Evolutionary conservation across 2,329 filamentous ascomycete genomes (phyloP).

Genomic region (Rhinocladiella similis): DNA sequence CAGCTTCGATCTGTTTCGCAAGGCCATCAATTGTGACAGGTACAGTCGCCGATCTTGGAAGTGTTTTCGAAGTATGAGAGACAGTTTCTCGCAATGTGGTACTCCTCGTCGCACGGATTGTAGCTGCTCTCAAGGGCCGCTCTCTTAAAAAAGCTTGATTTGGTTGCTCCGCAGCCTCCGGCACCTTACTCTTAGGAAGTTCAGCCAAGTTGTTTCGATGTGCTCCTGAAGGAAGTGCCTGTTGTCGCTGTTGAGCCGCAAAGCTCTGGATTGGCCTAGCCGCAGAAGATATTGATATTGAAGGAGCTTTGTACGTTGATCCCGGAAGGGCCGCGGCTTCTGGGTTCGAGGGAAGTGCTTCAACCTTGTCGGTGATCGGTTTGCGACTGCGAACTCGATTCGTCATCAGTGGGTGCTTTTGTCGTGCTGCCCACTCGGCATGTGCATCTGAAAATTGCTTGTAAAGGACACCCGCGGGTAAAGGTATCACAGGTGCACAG

Average conservation of each 20-base stretch:
- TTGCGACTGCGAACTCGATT: conserved; percentile 24
- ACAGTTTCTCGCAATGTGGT: conserved; percentile 9
- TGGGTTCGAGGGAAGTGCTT: conserved; percentile 2
- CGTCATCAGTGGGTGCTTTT: conserved; percentile 22
- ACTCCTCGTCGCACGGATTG: conserved; percentile 25
- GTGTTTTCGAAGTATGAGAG: conserved; percentile 14
- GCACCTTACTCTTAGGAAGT: not conserved
- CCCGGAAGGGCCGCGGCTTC: conserved; percentile 3
- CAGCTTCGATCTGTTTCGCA: conserved; percentile 6
- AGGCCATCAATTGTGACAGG: conserved; percentile 19
- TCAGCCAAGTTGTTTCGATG: conserved; percentile 2
- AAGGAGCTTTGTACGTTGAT: conserved; percentile 5
- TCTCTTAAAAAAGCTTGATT: conserved; percentile 29
- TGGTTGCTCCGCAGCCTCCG: conserved; percentile 4
- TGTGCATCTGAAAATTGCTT: conserved; percentile 42
- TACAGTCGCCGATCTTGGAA: conserved; percentile 23
- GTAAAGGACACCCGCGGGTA: conserved; percentile 48
- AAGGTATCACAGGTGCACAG: conserved; percentile 46
- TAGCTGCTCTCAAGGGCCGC: conserved; percentile 30
- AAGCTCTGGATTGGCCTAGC: conserved; percentile 37
- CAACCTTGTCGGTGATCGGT: conserved; percentile 8
- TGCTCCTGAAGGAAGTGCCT: conserved; percentile 35
- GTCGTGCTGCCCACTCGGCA: conserved; percentile 41
- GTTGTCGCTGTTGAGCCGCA: conserved; percentile 48
- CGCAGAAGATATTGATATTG: not conserved